Evolutionary conservation across 2,329 filamentous ascomycete species (phyloP), one percentile per base, ranked within the genome.

Genomic region (Cercospora brassicicola): DNA sequence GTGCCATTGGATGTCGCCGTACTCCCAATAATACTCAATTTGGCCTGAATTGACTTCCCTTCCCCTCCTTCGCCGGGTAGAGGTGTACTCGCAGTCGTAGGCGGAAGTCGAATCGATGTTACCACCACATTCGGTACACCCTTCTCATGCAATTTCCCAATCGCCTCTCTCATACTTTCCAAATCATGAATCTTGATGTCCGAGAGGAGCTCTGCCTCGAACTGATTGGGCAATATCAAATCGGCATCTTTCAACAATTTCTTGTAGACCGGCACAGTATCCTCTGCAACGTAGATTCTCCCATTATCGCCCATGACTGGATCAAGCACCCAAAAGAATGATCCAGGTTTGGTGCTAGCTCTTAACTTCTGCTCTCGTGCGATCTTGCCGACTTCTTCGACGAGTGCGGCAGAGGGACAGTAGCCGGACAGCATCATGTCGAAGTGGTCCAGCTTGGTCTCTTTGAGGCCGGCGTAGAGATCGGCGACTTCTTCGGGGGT

Each of bases 231-330:
- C 15, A 98, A 82, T 65, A 99, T 96, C 73, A 99, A 80, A 79
- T 99, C 95, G 2, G 95, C 94, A 74, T 94, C 86, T 39, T 85
- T 85, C 23, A 98, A 83, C 66, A 97, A 84, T 26, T 84, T 84
- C 81, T 93, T 94, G 80, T 98, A 99, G 13, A 91, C 93, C 0
- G 94, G 94, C 15, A 98, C 91, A 3, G 96, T 93, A 71, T 96
- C 93, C 74, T 94, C 90, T 5, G 90, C 91, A 7, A 99, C 94
- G 77, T 99, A 99, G 11, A 99, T 84, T 73, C 87, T 88, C 60
- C 93, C 95, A 76, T 97, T 93, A 78, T 99, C 95, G 31, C 95
- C 95, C 95, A 99, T 99, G 59, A 99, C 95, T 0, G 96, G 95
- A 79, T 99, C 95, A 28, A 99, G 86, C 2, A 97, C 92, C 94